Percentiles rank a stretch among this genome's conserved stretches.
Conservation (phyloP, 78 protist genomes). For the Guillardia theta region DNA sequence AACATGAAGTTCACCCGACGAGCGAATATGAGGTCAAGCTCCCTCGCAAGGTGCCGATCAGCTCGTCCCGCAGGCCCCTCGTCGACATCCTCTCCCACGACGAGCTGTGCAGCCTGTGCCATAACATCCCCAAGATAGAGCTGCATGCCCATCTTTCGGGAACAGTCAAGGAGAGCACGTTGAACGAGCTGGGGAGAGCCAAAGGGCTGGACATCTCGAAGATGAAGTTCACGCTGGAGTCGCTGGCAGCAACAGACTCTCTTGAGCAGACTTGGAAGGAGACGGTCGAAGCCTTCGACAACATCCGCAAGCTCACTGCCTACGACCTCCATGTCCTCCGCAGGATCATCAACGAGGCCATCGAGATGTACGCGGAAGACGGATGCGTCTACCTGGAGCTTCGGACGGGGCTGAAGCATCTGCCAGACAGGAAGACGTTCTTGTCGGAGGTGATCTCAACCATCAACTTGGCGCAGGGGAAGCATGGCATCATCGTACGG, state of each 20-base stretch:
- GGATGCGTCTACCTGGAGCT: slow-evolving; percentile 18
- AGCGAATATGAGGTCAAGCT: too few relatives aligned
- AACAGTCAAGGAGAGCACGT: not conserved
- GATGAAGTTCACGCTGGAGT: not conserved
- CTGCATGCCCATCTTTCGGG: slow-evolving; percentile 14
- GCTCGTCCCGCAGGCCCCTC: too few relatives aligned
- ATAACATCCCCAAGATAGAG: not conserved
- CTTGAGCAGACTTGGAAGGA: not conserved
- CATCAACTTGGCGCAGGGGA: not conserved
- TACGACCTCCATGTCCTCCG: not conserved
- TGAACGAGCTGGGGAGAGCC: not conserved
- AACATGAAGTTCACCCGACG: too few relatives aligned
- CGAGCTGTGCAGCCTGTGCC: too few relatives aligned
- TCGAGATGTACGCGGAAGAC: not conserved
- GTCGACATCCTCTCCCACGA: too few relatives aligned
- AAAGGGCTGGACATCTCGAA: not conserved
- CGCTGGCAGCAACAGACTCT: not conserved
- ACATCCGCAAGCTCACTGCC: not conserved
- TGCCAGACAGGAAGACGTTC: not conserved
- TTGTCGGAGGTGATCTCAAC: not conserved
- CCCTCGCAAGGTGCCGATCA: too few relatives aligned
- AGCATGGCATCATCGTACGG: not conserved
- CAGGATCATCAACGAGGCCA: not conserved
- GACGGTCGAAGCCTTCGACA: slow-evolving; percentile 18
- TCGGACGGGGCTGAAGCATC: slow-evolving; percentile 13